These are phyloP conservation scores for Orbilia quercus DNA, from an alignment of 2,329 filamentous ascomycete genomes.

Conservation along the genomic window DNA sequence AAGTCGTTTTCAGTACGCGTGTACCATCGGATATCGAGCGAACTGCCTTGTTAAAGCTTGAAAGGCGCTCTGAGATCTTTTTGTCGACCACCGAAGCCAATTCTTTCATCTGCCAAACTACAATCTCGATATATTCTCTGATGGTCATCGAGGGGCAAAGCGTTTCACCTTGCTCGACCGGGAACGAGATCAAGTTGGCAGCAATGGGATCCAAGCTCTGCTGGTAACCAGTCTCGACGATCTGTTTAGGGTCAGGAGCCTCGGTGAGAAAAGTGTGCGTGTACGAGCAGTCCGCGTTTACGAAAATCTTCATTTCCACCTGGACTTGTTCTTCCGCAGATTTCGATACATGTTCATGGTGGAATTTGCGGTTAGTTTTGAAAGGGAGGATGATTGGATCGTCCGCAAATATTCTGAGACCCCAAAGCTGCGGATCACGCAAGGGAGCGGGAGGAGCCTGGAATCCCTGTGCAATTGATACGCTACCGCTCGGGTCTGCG, in stretches of 20 bases:
- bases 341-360: background rate
- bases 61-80: background rate
- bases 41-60: too few species aligned
- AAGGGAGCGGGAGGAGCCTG: too few species aligned
- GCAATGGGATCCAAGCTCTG: too few species aligned
- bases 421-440: too few species aligned
- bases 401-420: constrained; percentile 3
- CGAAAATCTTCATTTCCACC: background rate
- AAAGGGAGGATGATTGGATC: constrained; percentile 2
- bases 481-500: background rate
- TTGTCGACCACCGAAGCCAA: background rate
- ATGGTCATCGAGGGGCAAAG: background rate
- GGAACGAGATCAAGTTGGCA: background rate
- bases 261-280: too few species aligned
- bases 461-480: too few species aligned
- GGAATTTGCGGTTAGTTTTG: background rate
- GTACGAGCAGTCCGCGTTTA: too few species aligned
- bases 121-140: background rate
- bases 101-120: background rate
- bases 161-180: background rate
- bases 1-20: background rate
- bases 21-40: too few species aligned
- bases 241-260: too few species aligned
- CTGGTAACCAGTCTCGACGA: too few species aligned
- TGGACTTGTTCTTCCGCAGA: background rate